These are phyloP conservation scores for Salix purpurea DNA, from an alignment of 345 rosid species.

Conservation along the genomic window DNA sequence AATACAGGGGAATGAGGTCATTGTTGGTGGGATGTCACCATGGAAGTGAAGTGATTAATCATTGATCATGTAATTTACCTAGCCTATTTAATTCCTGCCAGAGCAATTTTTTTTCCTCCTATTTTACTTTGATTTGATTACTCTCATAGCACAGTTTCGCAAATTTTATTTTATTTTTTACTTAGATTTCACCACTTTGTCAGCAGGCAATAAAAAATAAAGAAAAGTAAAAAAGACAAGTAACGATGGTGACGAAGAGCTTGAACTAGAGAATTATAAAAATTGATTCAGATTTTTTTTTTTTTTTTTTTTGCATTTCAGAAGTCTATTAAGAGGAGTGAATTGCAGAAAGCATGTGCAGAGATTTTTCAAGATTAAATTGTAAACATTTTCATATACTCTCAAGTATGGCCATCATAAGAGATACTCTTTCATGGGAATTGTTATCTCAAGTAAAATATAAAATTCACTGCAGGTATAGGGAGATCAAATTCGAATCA, in stretches of 20 bases:
- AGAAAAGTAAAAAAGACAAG: not conserved
- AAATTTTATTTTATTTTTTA: no score
- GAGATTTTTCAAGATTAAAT: not conserved
- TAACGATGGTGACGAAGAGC: not conserved
- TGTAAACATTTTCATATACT: not conserved
- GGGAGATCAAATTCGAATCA: not conserved
- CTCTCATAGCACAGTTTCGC: not conserved
- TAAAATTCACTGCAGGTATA: not conserved
- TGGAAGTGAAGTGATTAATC: not conserved
- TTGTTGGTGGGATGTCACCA: not conserved
- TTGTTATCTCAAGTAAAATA: not conserved
- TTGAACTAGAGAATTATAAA: not conserved
- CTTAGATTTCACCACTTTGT: not conserved
- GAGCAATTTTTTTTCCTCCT: not conserved
- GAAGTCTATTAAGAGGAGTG: not conserved
- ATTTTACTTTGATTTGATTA: no score
- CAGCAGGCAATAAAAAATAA: not conserved
- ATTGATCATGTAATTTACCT: not conserved
- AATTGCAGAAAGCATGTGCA: not conserved
- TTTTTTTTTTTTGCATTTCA: not conserved
- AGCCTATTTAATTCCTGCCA: not conserved
- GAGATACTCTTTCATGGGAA: not conserved
- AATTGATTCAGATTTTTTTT: not conserved
- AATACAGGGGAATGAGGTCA: not conserved
- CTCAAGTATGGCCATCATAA: not conserved